A percentile compares a stretch with the other conserved stretches of the same genome.
These are phyloP conservation scores for Fusarium circinatum DNA, from an alignment of 2,329 filamentous ascomycete genomes.

Conservation along the genomic window DNA sequence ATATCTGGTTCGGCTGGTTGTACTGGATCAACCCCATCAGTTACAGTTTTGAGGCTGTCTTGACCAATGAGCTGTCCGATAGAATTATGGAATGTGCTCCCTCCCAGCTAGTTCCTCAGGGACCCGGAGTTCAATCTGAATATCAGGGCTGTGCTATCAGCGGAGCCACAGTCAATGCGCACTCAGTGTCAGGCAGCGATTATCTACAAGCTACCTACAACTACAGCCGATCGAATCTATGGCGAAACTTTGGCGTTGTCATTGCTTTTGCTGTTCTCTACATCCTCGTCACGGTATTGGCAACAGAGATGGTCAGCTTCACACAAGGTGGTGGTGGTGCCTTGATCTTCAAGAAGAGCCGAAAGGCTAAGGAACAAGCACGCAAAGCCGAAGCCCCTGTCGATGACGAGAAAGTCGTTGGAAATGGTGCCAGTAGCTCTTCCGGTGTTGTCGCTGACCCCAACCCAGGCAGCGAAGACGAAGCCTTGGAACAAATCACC, in stretches of 20 bases:
- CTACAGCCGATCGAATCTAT: conserved; percentile 48
- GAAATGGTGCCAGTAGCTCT: neutral
- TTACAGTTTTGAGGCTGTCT: conserved; percentile 72
- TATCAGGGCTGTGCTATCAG: conserved; percentile 66
- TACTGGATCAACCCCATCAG: conserved; percentile 71
- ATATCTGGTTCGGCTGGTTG: conserved; percentile 79
- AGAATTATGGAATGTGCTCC: conserved; percentile 61
- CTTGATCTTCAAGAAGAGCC: conserved; percentile 76
- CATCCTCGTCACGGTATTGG: conserved; percentile 34
- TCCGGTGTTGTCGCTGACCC: conserved; percentile 16
- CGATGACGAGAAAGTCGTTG: conserved; percentile 45
- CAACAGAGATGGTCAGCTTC: conserved; percentile 32
- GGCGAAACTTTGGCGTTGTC: conserved; percentile 39
- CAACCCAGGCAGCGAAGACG: conserved; percentile 5
- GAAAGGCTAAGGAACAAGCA: conserved; percentile 60
- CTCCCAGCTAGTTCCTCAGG: conserved; percentile 58
- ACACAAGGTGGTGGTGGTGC: conserved; percentile 72
- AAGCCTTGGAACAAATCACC: conserved; percentile 40
- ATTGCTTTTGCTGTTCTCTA: conserved; percentile 33
- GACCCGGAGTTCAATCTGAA: conserved; percentile 51
- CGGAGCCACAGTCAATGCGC: conserved; percentile 54
- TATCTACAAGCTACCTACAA: conserved; percentile 64
- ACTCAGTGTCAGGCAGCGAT: conserved; percentile 60
- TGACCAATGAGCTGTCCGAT: conserved; percentile 64
- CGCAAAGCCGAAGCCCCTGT: conserved; percentile 26